Conservation (phyloP, 495 filamentous ascomycete species). For the Penicillium diatomitis region DNA sequence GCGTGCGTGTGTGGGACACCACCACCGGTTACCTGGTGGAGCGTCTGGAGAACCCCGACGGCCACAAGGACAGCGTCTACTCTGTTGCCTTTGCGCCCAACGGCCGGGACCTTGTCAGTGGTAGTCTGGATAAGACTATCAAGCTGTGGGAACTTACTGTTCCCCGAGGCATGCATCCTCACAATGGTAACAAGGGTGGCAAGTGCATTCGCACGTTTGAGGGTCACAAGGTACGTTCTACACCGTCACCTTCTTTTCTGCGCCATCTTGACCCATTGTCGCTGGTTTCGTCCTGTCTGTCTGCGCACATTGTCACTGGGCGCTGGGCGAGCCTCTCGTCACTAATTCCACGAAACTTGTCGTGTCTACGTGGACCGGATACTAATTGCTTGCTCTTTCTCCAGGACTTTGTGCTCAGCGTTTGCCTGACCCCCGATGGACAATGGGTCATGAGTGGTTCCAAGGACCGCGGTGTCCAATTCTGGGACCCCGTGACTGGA, state of each 20-base stretch:
- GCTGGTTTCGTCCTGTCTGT: neutral
- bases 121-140: conserved; percentile 88
- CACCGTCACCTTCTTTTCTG: neutral
- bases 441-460: conserved; percentile 87
- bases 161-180: conserved; percentile 52
- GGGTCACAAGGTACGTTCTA: conserved; percentile 67
- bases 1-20: conserved; percentile 82
- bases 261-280: neutral
- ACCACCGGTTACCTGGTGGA: conserved; percentile 72
- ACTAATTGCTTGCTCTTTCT: neutral
- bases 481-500: conserved; percentile 84
- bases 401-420: conserved; percentile 84
- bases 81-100: conserved; percentile 85
- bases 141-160: conserved; percentile 87
- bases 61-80: conserved; percentile 89
- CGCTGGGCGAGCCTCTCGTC: no score
- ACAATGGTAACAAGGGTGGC: conserved; percentile 59
- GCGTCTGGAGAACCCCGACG: conserved; percentile 74
- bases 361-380: neutral
- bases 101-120: conserved; percentile 77
- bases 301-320: no score
- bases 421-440: conserved; percentile 79
- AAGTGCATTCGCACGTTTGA: conserved; percentile 84
- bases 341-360: no score
- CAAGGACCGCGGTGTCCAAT: conserved; percentile 85